Conservation (phyloP, 1,284 basidiomycete genomes). For the Clitocybe nebularis region DNA sequence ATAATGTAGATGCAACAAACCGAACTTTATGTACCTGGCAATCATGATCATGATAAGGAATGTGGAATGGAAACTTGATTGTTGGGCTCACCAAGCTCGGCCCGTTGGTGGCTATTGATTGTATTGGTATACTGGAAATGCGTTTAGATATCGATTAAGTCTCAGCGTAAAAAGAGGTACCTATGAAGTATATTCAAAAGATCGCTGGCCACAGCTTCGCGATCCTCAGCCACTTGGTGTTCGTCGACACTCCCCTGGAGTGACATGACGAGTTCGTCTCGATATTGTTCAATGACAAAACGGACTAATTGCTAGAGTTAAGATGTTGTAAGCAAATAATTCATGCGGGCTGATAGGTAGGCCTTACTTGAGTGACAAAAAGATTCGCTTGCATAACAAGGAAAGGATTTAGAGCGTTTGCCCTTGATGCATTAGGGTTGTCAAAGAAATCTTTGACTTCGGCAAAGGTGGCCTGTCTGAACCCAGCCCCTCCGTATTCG, state of each 20-base stretch:
- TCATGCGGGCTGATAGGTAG: not conserved
- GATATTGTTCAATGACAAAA: slow-evolving; percentile 85
- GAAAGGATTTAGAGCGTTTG: slow-evolving; percentile 81
- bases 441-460: slow-evolving; percentile 88
- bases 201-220: slow-evolving; percentile 75
- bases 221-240: slow-evolving; percentile 60
- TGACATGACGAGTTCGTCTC: slow-evolving; percentile 71
- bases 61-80: not conserved
- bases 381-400: slow-evolving; percentile 86
- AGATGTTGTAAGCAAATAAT: slow-evolving; percentile 10
- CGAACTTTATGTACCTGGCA: slow-evolving; percentile 78
- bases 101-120: slow-evolving; percentile 86
- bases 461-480: slow-evolving; percentile 75
- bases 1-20: slow-evolving; percentile 82
- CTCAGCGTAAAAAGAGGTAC: no score
- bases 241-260: slow-evolving; percentile 65
- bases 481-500: slow-evolving; percentile 65
- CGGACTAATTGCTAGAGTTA: slow-evolving; percentile 76
- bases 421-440: slow-evolving; percentile 79
- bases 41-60: slow-evolving; percentile 12
- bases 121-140: slow-evolving; percentile 71
- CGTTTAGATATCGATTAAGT: not conserved
- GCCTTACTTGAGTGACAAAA: slow-evolving; percentile 77
- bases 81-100: slow-evolving; percentile 58
- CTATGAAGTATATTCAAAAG: slow-evolving; percentile 79